Base-by-base conservation (phyloP, 202 grass and related monocot species). In the Zizania palustris region DNA sequence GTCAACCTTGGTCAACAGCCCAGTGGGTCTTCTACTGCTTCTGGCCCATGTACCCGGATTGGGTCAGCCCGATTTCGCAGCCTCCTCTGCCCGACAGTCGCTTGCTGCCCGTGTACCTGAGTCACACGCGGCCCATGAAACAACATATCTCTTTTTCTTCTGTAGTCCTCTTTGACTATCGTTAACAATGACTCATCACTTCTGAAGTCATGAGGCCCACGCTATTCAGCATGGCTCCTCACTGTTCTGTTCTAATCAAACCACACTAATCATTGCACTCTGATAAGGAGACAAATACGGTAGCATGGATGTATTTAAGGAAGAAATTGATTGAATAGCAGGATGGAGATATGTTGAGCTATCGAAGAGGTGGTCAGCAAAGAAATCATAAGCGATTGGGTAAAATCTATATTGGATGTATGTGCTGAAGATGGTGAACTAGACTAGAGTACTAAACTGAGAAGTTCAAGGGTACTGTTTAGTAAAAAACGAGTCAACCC, bases 261-360 rank as follows among this genome's bases (percentile, higher is more conserved):
- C 1, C 28, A 28, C 28, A 28, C 28, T 28, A 28, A 28, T 28
- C 28, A 28, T 28, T 28, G 28, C 28, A 86, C 63, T 51, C n/a
- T 80, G 36, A 49, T 60, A 71, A 80, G 18, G 34, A 83, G 54
- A 20, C 44, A 76, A 5, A 76, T 51, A 77, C 1, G 8, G 49
- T 56, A n/a, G 12, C 58, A 39, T 48, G 48, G 48, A 9, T 53
- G 57, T 70, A 65, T 20, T 9, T 45, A 56, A 46, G 28, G 58
- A 57, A 64, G 3, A 37, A 59, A 82, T n/a, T 0, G 20, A 71
- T 35, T 15, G 63, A 51, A 63, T 65, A 48, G 56, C 53, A 56
- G n/a, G 20, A 63, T 53, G 36, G 20, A 51, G 34, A 84, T 19
- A 69, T 72, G 67, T 34, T 13, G 57, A 77, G 38, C 22, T 46